phyloP scores from a whole-genome alignment of 148 eudicot species.

The Drosera capensis region DNA sequence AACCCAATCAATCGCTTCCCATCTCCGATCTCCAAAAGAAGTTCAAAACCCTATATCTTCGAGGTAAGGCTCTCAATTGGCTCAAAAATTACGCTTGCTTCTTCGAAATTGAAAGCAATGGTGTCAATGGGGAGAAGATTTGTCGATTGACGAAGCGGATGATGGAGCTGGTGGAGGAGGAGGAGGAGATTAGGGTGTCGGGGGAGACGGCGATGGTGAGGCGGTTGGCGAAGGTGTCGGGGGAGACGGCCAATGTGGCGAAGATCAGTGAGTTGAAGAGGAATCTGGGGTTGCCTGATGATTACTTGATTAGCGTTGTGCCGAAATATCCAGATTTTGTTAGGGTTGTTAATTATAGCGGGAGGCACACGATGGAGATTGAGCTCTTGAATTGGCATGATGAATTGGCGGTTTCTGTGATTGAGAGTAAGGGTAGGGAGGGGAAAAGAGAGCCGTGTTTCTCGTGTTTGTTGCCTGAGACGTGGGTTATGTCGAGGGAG shows the following conservation, averaged over 20 bases:
- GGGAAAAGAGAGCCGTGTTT: slow-evolving; percentile 40
- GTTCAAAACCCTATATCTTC: slow-evolving; percentile 84
- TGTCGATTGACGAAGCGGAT: slow-evolving; percentile 65
- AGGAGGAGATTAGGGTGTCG: slow-evolving; percentile 44
- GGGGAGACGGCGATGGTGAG: slow-evolving; percentile 50
- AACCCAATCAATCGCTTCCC: slow-evolving; percentile 49
- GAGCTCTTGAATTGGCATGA: slow-evolving; percentile 67
- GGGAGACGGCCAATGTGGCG: slow-evolving; percentile 53
- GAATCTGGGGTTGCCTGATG: slow-evolving; percentile 81
- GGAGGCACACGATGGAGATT: slow-evolving; percentile 72
- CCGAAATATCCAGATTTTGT: slow-evolving; percentile 69
- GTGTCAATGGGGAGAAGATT: slow-evolving; percentile 32
- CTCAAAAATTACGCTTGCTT: slow-evolving; percentile 92
- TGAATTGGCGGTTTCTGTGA: slow-evolving; percentile 49
- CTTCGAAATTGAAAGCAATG: slow-evolving; percentile 52
- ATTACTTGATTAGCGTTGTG: slow-evolving; percentile 63
- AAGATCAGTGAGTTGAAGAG: slow-evolving; percentile 72
- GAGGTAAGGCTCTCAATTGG: slow-evolving; percentile 87
- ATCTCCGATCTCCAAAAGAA: slow-evolving; percentile 68
- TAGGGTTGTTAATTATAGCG: slow-evolving; percentile 63
- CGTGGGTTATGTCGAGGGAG: slow-evolving; percentile 81
- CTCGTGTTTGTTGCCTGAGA: slow-evolving; percentile 57
- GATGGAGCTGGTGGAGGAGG: slow-evolving; percentile 71
- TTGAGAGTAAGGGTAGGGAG: slow-evolving; percentile 36
- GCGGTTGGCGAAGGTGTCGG: slow-evolving; percentile 57